Conservation (phyloP, 768 basidiomycete genomes). For the Suillus alpinus region DNA sequence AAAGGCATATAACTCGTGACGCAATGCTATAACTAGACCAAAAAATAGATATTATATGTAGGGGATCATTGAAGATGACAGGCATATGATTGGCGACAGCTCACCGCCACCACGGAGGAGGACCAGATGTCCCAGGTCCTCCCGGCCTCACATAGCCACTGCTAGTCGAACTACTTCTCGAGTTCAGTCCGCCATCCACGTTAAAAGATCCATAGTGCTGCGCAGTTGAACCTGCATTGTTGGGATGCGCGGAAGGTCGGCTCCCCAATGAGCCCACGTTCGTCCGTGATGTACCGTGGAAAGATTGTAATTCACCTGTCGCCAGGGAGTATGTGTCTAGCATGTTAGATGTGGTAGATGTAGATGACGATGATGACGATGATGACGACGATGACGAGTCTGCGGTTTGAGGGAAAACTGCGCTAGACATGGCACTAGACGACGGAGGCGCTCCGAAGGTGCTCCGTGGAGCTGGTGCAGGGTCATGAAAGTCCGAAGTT, state of each 20-base stretch:
- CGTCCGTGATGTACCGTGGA: not conserved
- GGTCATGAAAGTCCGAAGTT: not conserved
- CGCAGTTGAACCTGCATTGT: not conserved
- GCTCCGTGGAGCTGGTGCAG: not conserved
- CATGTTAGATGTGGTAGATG: not conserved
- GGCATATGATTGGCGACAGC: not conserved
- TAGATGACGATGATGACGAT: not conserved
- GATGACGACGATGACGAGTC: not conserved
- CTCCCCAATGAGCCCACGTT: not conserved
- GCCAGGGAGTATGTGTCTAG: not conserved
- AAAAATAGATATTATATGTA: not conserved
- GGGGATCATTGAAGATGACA: not conserved
- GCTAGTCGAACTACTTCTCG: not conserved
- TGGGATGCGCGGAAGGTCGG: not conserved
- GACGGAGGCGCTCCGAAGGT: not conserved
- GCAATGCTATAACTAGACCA: not conserved
- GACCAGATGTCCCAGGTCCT: not conserved
- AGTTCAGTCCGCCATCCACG: not conserved
- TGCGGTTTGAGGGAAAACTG: not conserved
- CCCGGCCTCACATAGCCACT: not conserved
- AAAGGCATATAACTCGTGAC: not conserved
- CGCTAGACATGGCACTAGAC: not conserved
- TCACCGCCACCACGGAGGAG: constrained; percentile 1
- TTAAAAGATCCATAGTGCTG: not conserved
- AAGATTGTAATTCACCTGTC: not conserved